phyloP scores from a whole-genome alignment of 169 alveolate species.

The Plasmodium berghei region DNA sequence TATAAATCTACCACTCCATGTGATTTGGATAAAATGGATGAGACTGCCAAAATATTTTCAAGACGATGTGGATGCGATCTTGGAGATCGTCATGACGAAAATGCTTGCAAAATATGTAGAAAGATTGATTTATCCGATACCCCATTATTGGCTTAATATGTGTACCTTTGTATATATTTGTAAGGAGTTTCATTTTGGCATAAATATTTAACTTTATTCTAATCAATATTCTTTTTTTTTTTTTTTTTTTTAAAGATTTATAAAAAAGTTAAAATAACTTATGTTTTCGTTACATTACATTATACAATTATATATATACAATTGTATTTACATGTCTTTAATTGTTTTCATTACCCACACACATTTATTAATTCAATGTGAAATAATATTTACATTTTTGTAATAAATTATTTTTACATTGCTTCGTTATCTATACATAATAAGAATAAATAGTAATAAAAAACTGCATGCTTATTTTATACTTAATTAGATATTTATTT shows the following conservation, averaged over 20 bases:
- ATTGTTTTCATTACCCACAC: slow-evolving; percentile 43
- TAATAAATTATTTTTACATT: slow-evolving; percentile 48
- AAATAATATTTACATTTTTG: slow-evolving; percentile 61
- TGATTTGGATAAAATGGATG: slow-evolving; percentile 83
- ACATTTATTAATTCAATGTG: slow-evolving; percentile 71
- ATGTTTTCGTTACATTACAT: slow-evolving; percentile 24
- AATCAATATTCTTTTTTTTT: slow-evolving; percentile 28
- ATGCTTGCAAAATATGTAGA: slow-evolving; percentile 82
- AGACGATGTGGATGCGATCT: slow-evolving; percentile 85
- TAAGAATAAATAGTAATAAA: background rate
- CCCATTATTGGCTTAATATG: slow-evolving; percentile 78
- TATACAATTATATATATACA: slow-evolving; percentile 3
- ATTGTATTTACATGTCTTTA: slow-evolving; percentile 34
- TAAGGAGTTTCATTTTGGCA: background rate
- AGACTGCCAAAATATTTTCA: slow-evolving; percentile 81
- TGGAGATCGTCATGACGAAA: slow-evolving; percentile 85
- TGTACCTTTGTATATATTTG: slow-evolving; percentile 9
- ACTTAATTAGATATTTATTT: slow-evolving; percentile 42
- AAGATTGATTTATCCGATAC: slow-evolving; percentile 84
- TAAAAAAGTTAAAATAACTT: slow-evolving; percentile 30
- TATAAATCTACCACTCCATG: slow-evolving; percentile 81
- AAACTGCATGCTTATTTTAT: slow-evolving; percentile 29
- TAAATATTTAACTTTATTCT: slow-evolving; percentile 3
- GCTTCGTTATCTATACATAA: slow-evolving; percentile 44
- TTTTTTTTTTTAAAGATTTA: slow-evolving; percentile 36